Evolutionary conservation across 192 early-diverging fungal species (phyloP), one percentile per base, ranked within the genome.

Genomic region (Kickxella alabastrina): DNA sequence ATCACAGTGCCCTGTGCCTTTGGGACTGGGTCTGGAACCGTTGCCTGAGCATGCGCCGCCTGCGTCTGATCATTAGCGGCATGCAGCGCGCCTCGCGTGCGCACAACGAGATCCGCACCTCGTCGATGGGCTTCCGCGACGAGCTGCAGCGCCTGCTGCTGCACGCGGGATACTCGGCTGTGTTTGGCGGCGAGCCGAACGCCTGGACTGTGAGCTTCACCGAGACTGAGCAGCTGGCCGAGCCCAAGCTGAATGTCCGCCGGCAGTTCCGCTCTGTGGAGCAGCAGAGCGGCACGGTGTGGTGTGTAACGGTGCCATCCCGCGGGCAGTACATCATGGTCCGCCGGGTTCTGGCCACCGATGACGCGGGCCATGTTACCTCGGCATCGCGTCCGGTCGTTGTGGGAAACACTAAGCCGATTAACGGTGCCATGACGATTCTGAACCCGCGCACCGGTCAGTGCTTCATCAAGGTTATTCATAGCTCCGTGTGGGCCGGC

Each of bases 361-460:
- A 55, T 22, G 36, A 17, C 10, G 12, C 18, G 34, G 64, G 50
- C 3, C 15, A 19, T 12, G 51, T 66, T 9, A 19, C 12, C 3
- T 24, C 45, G 6, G 64, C 64, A 5, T 38, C 47, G 46, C 39
- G 45, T 6, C 49, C 92, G 83, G 43, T 65, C 14, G 50, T 65
- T 22, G 36, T 65, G 3, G 62, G 62, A 35, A 65, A 59, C 31
- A 99, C 96, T n/a, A 97, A 97, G 60, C 96, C 96, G 10, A 96
- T 99, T 69, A 99, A 99, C 75, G 96, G 96, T 37, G 96, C 94
- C 18, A 93, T 99, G 65, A 96, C 97, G 57, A 93, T 99, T 49
- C 91, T 99, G 80, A 99, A 99, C 52, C 96, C 96, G 35, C 86
- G 96, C 54, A 99, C 96, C 14, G 96, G 96, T 31, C 96, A 99